These are phyloP conservation scores for Alternaria longipes DNA, from an alignment of 2,329 filamentous ascomycete genomes.

Conservation along the genomic window DNA sequence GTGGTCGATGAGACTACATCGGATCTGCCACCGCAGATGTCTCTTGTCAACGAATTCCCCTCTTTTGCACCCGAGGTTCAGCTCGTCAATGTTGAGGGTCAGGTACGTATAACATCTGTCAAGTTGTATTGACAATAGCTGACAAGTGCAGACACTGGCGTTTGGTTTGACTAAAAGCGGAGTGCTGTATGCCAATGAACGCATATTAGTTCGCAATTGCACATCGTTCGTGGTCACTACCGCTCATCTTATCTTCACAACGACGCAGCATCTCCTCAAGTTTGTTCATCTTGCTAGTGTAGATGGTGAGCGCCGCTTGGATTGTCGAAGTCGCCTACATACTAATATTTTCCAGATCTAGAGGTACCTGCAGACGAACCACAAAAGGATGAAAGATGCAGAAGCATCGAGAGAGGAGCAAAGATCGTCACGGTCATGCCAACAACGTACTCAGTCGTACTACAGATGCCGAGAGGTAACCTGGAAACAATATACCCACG, in stretches of 20 bases:
- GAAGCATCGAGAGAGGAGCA: constrained; percentile 89
- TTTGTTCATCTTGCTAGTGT: constrained; percentile 80
- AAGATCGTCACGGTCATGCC: constrained; percentile 89
- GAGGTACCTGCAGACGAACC: constrained; percentile 88
- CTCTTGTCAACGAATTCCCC: constrained; percentile 35
- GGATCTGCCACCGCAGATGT: constrained; percentile 29
- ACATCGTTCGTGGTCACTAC: constrained; percentile 88
- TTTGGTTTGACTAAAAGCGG: constrained; percentile 79
- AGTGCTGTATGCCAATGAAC: constrained; percentile 78
- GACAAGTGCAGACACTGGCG: constrained; percentile 53
- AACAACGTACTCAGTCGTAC: constrained; percentile 81
- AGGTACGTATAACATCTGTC: constrained; percentile 27
- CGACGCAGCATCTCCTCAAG: constrained; percentile 90
- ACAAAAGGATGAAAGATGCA: constrained; percentile 89
- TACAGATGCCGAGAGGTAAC: constrained; percentile 97
- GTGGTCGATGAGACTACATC: constrained; percentile 14
- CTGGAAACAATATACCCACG: constrained; percentile 93
- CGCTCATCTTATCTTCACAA: constrained; percentile 89
- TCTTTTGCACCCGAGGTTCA: constrained; percentile 39
- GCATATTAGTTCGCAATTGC: constrained; percentile 81
- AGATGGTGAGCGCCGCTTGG: constrained; percentile 62
- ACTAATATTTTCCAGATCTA: constrained; percentile 66
- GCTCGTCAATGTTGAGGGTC: constrained; percentile 30
- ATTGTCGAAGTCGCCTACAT: neutral
- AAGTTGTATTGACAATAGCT: constrained; percentile 22